Base-by-base conservation (phyloP, 257 asterid species). In the Apocynum venetum region DNA sequence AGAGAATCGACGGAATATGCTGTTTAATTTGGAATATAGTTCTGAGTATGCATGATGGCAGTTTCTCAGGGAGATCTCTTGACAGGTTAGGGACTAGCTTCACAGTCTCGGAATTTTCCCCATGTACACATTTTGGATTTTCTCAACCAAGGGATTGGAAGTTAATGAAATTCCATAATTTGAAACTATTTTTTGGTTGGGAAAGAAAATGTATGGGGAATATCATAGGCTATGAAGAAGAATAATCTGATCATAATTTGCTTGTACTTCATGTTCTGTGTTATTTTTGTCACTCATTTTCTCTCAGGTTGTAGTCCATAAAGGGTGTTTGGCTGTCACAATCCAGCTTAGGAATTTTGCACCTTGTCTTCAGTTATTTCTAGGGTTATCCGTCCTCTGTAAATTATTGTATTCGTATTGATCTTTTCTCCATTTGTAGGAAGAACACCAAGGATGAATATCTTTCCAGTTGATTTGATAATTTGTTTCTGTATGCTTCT, bases 1-100 rank as follows among this genome's bases (percentile, higher is more conserved):
- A 11, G 99, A 93, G 79, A 77, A 2, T 74, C 93, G 98, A 63
- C 82, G 91, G 82, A 82, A 88, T 81, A 0, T 84, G 73, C 88
- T 96, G 73, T 93, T 93, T 85, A 78, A 81, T 48, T 88, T 88
- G 51, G 80, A 81, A 52, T 93, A 91, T 82, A 82, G 83, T 82
- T 80, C 88, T 17, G 90, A 81, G 12, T 81, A 81, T 47, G 85
- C 82, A 0, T 84, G 86, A 84, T 47, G 72, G 89, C 84, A 79
- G 82, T 89, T 72, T 83, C 73, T 76, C 80, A 53, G 56, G 52
- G 44, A 36, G 76, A 76, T 76, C 80, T 72, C 56, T 36, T 52
- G 73, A 25, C 52, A 41, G 70, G 47, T 35, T 12, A 65, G 61
- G 40, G 10, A 4, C 53, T 63, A 67, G 71, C 25, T 48, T 8